Percentiles rank a stretch among this genome's conserved stretches.
These are phyloP conservation scores for Kwoniella botswanensis DNA, from an alignment of 768 basidiomycete genomes.

Conservation along the genomic window DNA sequence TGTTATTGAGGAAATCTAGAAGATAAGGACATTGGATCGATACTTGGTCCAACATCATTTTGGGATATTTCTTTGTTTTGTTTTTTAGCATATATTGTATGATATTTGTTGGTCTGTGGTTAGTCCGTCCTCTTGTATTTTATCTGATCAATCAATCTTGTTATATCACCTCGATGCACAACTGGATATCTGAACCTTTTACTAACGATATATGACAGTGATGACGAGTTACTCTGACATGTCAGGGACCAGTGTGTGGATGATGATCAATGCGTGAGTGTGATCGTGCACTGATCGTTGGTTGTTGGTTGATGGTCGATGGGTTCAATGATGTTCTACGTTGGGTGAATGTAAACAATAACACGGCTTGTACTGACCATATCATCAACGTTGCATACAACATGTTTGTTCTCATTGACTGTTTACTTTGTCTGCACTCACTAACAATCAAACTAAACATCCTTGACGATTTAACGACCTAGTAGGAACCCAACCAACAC, in stretches of 20 bases:
- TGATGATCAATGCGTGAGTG: neutral
- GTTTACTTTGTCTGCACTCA: neutral
- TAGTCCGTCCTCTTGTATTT: neutral
- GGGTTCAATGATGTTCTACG: constrained; percentile 28
- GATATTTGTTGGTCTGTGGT: neutral
- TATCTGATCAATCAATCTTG: too few species aligned
- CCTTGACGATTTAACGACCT: neutral
- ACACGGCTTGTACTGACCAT: neutral
- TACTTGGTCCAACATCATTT: constrained; percentile 25
- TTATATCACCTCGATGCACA: too few species aligned
- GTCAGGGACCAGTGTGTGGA: neutral
- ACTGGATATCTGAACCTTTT: too few species aligned
- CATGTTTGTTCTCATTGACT: neutral
- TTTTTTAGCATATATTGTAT: constrained; percentile 11
- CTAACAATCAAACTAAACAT: neutral
- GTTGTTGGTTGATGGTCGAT: constrained; percentile 6
- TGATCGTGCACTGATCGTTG: neutral
- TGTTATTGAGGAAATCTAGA: constrained; percentile 27
- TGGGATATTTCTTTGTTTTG: neutral
- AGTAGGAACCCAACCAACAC: neutral
- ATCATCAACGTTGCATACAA: neutral
- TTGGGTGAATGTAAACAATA: constrained; percentile 13
- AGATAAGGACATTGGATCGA: constrained; percentile 2
- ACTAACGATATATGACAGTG: neutral
- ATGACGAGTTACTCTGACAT: neutral